Evolutionary conservation across 2,329 filamentous ascomycete genomes (phyloP).

Genomic region (Decorospora gaudefroyi): DNA sequence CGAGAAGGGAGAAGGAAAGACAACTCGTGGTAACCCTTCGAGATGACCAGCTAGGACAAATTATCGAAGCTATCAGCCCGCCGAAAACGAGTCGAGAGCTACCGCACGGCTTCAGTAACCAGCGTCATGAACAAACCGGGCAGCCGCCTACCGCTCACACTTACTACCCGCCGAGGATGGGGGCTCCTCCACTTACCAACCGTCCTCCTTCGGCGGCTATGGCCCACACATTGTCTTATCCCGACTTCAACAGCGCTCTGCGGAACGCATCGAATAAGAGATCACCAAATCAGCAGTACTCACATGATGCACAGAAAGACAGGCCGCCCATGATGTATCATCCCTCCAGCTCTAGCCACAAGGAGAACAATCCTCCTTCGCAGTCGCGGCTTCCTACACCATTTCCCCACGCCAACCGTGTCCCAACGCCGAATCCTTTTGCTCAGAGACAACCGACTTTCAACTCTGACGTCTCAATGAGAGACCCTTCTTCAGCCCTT

Average conservation of each 20-base stretch:
- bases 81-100: conserved; percentile 64
- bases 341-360: conserved; percentile 17
- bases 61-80: conserved; percentile 34
- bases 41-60: conserved; percentile 38
- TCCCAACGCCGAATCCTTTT: conserved; percentile 32
- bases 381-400: conserved; percentile 19
- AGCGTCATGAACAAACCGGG: conserved; percentile 4
- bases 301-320: conserved; percentile 5
- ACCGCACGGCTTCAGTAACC: not conserved
- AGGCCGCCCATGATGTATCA: conserved; percentile 9
- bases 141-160: conserved; percentile 10
- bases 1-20: conserved; percentile 14
- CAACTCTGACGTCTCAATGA: conserved; percentile 30
- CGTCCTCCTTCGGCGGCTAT: conserved; percentile 33
- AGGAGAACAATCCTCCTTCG: conserved; percentile 23
- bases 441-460: conserved; percentile 11
- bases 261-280: conserved; percentile 18
- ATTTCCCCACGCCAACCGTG: conserved; percentile 13
- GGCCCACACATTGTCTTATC: conserved; percentile 32
- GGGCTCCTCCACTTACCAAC: conserved; percentile 15
- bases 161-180: conserved; percentile 25
- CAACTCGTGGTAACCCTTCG: conserved; percentile 30
- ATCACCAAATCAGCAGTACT: conserved; percentile 11
- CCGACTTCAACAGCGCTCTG: conserved; percentile 20
- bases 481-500: conserved; percentile 25